A percentile compares a stretch with the other conserved stretches of the same genome.
phyloP scores from a whole-genome alignment of 1,284 basidiomycete species.

The Schizopora paradoxa region DNA sequence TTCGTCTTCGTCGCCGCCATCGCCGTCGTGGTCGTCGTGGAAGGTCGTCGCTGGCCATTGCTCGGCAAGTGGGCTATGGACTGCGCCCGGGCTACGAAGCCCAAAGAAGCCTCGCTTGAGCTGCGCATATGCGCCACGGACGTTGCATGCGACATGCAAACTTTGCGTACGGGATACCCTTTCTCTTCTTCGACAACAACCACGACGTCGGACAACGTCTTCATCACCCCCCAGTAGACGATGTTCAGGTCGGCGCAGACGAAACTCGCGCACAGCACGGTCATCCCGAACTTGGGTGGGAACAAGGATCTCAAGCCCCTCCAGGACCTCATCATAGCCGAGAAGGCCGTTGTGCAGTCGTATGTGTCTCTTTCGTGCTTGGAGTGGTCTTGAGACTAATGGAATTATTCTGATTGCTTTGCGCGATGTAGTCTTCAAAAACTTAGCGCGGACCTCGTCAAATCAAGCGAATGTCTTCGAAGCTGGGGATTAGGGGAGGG shows the following conservation, averaged over 20 bases:
- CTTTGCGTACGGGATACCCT: no score
- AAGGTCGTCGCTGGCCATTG: no score
- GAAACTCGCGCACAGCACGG: conserved; percentile 82
- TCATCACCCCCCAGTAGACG: no score
- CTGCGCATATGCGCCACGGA: no score
- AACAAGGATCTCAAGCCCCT: conserved; percentile 80
- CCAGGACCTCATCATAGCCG: conserved; percentile 85
- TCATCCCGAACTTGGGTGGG: conserved; percentile 67
- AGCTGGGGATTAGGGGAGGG: conserved; percentile 84
- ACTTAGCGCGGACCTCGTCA: conserved; percentile 59
- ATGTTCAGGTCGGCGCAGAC: conserved; percentile 75
- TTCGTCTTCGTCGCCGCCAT: no score
- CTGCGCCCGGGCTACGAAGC: no score
- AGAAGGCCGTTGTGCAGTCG: conserved; percentile 78
- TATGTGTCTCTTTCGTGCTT: conserved; percentile 36
- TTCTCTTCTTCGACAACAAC: no score
- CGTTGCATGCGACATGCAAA: no score
- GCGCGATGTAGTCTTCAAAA: conserved; percentile 48
- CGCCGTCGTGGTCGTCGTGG: no score
- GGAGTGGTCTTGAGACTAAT: conserved; percentile 9
- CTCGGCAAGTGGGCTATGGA: no score
- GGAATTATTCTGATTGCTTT: conserved; percentile 1
- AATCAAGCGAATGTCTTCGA: conserved; percentile 71
- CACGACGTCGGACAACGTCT: no score
- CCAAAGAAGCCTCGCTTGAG: no score